A percentile compares a stretch with the other conserved stretches of the same genome.
phyloP scores from a whole-genome alignment of 768 basidiomycete genomes.

The Mycena capillaripes region DNA sequence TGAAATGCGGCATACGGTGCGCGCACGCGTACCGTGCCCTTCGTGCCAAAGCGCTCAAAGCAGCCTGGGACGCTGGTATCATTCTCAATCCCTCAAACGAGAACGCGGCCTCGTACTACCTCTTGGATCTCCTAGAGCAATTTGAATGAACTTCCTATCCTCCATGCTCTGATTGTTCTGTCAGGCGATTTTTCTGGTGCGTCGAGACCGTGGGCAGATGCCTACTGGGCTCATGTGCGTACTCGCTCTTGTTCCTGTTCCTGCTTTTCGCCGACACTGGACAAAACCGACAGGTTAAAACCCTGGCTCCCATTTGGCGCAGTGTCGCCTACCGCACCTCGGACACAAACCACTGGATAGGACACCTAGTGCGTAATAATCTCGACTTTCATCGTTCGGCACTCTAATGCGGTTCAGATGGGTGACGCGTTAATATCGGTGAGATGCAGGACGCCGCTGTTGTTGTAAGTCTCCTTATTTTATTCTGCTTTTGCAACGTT shows the following conservation, averaged over 20 bases:
- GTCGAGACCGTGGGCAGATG: conserved; percentile 23
- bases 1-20: not conserved
- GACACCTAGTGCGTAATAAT: not conserved
- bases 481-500: not conserved
- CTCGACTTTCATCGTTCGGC: not conserved
- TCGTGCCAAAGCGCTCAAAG: not conserved
- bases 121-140: conserved; percentile 26
- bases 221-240: conserved; percentile 12
- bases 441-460: not conserved
- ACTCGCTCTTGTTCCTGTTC: too few relatives aligned
- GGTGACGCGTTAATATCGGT: conserved; percentile 9
- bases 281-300: too few relatives aligned
- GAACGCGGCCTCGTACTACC: conserved; percentile 24
- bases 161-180: not conserved
- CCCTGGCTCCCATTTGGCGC: conserved; percentile 12
- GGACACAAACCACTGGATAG: not conserved
- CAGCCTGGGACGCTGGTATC: conserved; percentile 20
- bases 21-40: not conserved
- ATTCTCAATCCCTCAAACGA: conserved; percentile 25
- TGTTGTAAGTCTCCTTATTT: not conserved
- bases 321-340: not conserved
- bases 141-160: not conserved
- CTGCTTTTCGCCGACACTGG: too few relatives aligned
- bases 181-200: conserved; percentile 6
- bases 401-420: conserved; percentile 13